Conservation (phyloP, 169 alveolate species). For the Plasmodium reichenowi region DNA sequence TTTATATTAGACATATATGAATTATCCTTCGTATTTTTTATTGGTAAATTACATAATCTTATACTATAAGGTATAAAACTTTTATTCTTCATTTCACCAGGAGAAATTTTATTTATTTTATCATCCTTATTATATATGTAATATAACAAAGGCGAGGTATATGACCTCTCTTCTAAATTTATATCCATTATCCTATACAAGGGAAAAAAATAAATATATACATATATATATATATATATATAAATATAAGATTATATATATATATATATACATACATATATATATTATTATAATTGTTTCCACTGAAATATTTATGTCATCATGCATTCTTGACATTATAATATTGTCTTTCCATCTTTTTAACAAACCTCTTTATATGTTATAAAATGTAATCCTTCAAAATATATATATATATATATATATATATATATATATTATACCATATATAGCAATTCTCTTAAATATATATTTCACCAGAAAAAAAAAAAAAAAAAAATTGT, state of each 20-base stretch:
- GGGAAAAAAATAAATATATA: not conserved
- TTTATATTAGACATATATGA: constrained; percentile 69
- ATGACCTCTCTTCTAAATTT: constrained; percentile 62
- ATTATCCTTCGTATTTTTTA: constrained; percentile 57
- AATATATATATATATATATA: no score
- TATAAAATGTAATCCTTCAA: no score
- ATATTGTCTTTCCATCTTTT: no score
- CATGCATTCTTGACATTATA: not conserved
- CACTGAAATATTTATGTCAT: not conserved
- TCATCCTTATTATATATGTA: constrained; percentile 40
- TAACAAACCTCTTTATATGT: no score
- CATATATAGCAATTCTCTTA: no score
- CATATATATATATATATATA: constrained; percentile 2
- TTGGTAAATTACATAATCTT: constrained; percentile 57
- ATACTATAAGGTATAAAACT: constrained; percentile 58
- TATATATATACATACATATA: not conserved
- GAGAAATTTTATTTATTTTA: constrained; percentile 4
- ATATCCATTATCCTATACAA: constrained; percentile 43
- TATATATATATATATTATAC: no score
- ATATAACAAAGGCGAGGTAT: constrained; percentile 68
- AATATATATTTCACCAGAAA: no score
- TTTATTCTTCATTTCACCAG: constrained; percentile 2
- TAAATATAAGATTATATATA: not conserved
- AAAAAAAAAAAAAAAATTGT: no score
- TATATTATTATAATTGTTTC: not conserved